Percentiles rank a stretch among this genome's conserved stretches.
These are phyloP conservation scores for Stentor coeruleus DNA, from an alignment of 73 alveolate species.

Conservation along the genomic window DNA sequence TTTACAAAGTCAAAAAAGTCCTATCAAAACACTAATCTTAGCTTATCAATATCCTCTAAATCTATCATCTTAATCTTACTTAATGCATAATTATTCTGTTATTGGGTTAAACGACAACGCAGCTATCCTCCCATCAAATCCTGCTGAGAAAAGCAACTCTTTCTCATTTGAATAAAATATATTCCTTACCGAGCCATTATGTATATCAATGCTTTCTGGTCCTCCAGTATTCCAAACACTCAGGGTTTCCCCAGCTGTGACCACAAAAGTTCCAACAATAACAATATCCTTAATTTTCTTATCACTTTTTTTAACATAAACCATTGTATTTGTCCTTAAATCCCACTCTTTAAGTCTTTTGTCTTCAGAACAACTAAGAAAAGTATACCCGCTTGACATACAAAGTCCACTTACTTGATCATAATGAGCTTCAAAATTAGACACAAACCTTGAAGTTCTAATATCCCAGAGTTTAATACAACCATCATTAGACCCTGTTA, in stretches of 20 bases:
- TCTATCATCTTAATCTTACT: too few relatives aligned
- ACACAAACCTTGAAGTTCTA: background rate
- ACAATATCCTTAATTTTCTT: background rate
- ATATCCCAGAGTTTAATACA: background rate
- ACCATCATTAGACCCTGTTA: background rate
- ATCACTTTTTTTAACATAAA: background rate
- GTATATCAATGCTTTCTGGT: background rate
- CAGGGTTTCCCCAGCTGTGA: background rate
- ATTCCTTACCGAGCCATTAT: background rate
- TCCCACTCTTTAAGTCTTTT: constrained; percentile 1
- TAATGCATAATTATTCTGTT: too few relatives aligned
- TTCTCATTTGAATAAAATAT: background rate
- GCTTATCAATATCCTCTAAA: too few relatives aligned
- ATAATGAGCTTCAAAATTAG: background rate
- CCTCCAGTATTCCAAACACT: background rate
- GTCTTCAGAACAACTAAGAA: background rate
- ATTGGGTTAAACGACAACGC: too few relatives aligned
- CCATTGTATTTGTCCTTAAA: background rate
- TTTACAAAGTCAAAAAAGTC: too few relatives aligned
- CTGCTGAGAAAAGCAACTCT: background rate
- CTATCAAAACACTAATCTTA: too few relatives aligned
- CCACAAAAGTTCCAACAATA: too few relatives aligned
- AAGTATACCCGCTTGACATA: background rate
- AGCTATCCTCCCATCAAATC: background rate
- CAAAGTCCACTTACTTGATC: background rate